Percentiles rank a stretch among this genome's conserved stretches.
These are phyloP conservation scores for Cadophora gregata DNA, from an alignment of 2,329 filamentous ascomycete species.

Conservation along the genomic window DNA sequence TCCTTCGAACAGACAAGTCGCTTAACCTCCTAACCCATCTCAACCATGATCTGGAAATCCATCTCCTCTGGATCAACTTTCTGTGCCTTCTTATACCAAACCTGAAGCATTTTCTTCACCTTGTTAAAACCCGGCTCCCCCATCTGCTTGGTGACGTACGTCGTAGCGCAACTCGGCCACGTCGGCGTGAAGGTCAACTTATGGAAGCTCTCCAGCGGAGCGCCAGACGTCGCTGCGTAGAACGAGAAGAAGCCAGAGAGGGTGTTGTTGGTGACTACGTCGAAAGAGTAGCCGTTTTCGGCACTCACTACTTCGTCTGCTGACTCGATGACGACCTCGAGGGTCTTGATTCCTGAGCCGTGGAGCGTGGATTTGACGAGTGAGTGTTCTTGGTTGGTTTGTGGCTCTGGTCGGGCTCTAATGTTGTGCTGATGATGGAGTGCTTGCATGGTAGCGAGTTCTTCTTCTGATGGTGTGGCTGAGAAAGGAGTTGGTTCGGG, in stretches of 20 bases:
- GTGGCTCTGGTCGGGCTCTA: not conserved
- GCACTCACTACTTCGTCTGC: not conserved
- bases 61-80: not conserved
- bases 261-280: not conserved
- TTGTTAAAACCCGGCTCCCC: not conserved
- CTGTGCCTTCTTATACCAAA: not conserved
- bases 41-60: not conserved
- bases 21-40: not conserved
- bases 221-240: not conserved
- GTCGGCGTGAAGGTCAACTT: not conserved
- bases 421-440: not conserved
- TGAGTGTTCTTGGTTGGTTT: not conserved
- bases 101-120: not conserved
- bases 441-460: not conserved
- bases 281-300: not conserved
- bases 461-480: not conserved
- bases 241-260: not conserved
- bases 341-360: not conserved
- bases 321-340: constrained; percentile 2
- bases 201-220: not conserved
- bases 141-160: not conserved
- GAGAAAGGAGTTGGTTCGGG: constrained; percentile 7
- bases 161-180: not conserved
- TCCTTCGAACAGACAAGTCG: not conserved
- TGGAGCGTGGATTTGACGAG: not conserved